phyloP scores from a whole-genome alignment of 805 yeast genomes.

The Cyberlindnera mrakii region DNA sequence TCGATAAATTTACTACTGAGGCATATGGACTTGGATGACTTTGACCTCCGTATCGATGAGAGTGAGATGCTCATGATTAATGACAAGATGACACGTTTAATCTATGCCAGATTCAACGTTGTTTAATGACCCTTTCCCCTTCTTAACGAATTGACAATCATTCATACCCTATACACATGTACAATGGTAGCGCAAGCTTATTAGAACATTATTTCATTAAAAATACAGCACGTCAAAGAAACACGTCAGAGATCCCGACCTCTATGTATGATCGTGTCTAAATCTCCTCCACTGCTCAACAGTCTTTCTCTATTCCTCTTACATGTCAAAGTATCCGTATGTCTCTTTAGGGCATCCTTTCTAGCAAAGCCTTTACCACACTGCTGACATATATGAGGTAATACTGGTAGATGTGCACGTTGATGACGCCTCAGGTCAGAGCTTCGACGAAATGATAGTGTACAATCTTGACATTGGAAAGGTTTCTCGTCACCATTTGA shows the following conservation, averaged over 20 bases:
- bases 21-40: constrained; percentile 5
- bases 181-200: background rate
- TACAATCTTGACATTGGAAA: constrained; percentile 55
- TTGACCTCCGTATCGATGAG: constrained; percentile 2
- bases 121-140: background rate
- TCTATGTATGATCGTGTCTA: constrained; percentile 25
- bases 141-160: background rate
- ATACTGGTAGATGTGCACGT: constrained; percentile 63
- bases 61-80: constrained; percentile 15
- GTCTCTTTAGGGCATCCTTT: constrained; percentile 76
- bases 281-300: constrained; percentile 30
- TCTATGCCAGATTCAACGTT: constrained; percentile 19
- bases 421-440: constrained; percentile 71
- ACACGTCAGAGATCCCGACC: background rate
- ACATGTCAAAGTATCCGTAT: constrained; percentile 69
- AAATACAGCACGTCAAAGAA: background rate
- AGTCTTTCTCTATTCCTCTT: constrained; percentile 59
- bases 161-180: too few species aligned
- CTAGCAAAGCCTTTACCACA: constrained; percentile 84
- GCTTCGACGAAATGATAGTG: constrained; percentile 58
- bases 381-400: constrained; percentile 68
- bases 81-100: constrained; percentile 16
- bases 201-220: background rate
- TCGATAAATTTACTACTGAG: background rate
- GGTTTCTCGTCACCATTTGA: constrained; percentile 28